A percentile compares a stretch with the other conserved stretches of the same genome.
Evolutionary conservation across 768 basidiomycete species (phyloP).

Genomic region (Coprinellus micaceus): DNA sequence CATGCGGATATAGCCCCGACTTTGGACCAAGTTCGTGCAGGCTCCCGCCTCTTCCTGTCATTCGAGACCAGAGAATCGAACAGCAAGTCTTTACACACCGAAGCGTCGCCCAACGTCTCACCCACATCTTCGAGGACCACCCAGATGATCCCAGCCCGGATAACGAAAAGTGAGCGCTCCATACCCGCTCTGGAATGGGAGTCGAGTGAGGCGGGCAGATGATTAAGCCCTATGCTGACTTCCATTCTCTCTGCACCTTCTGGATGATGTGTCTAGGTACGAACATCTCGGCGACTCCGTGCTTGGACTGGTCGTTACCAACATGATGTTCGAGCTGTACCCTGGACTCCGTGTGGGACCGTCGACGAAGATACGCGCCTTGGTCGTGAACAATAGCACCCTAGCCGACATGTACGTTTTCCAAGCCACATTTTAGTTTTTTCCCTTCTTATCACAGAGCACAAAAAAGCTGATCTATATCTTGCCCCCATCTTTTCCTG

Average conservation of each 20-base stretch:
- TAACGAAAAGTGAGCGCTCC: conserved; percentile 63
- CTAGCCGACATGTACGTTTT: conserved; percentile 61
- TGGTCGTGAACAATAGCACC: conserved; percentile 71
- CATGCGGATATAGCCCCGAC: conserved; percentile 32
- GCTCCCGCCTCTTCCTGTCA: conserved; percentile 58
- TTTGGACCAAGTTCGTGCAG: conserved; percentile 42
- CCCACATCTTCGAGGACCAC: conserved; percentile 72
- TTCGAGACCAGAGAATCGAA: conserved; percentile 42
- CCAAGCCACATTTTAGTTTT: too few relatives aligned
- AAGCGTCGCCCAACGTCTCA: conserved; percentile 64
- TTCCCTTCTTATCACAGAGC: too few relatives aligned
- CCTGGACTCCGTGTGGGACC: conserved; percentile 75
- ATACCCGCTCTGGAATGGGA: too few relatives aligned
- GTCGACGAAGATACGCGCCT: conserved; percentile 77
- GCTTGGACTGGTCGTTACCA: conserved; percentile 63
- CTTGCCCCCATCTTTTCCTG: conserved; percentile 1
- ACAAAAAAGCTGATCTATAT: too few relatives aligned
- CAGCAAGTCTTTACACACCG: conserved; percentile 73
- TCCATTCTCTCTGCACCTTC: conserved; percentile 3
- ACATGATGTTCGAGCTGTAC: conserved; percentile 57
- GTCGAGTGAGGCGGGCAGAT: too few relatives aligned
- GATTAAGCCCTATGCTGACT: too few relatives aligned
- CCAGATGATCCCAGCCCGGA: conserved; percentile 72
- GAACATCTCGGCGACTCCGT: conserved; percentile 80
- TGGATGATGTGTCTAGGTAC: conserved; percentile 38